A percentile compares a stretch with the other conserved stretches of the same genome.
These are phyloP conservation scores for Boletus subparvulus DNA, from an alignment of 768 basidiomycete genomes.

Conservation along the genomic window DNA sequence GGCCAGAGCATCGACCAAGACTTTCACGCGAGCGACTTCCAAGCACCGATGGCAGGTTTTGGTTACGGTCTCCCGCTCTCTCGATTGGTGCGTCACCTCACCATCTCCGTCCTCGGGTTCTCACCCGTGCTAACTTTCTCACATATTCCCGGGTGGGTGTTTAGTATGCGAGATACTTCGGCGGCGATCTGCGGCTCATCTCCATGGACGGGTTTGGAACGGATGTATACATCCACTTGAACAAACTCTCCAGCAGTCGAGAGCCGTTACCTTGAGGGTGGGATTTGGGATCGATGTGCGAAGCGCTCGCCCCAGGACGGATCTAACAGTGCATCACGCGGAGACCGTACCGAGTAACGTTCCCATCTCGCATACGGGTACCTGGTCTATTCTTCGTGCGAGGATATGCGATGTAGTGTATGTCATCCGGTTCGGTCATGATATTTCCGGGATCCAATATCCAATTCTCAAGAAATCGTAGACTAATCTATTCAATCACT, in stretches of 20 bases:
- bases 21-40: conserved; percentile 82
- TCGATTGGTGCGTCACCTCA: conserved; percentile 61
- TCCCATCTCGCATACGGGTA: background rate
- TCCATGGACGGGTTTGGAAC: conserved; percentile 99
- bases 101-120: conserved; percentile 68
- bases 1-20: conserved; percentile 72
- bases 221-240: conserved; percentile 91
- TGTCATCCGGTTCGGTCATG: conserved; percentile 1
- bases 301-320: background rate
- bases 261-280: conserved; percentile 23
- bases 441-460: background rate
- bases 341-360: background rate
- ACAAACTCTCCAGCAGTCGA: conserved; percentile 64
- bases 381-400: background rate
- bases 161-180: conserved; percentile 93
- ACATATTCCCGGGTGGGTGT: background rate
- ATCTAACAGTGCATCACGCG: background rate
- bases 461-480: background rate
- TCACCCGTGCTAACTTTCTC: background rate
- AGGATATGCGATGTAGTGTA: background rate
- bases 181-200: conserved; percentile 88
- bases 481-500: conserved; percentile 4
- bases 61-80: conserved; percentile 94
- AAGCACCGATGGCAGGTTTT: conserved; percentile 98
- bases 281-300: background rate